Base-by-base conservation (phyloP, 1,284 basidiomycete species). In the Moniliella sp. region DNA sequence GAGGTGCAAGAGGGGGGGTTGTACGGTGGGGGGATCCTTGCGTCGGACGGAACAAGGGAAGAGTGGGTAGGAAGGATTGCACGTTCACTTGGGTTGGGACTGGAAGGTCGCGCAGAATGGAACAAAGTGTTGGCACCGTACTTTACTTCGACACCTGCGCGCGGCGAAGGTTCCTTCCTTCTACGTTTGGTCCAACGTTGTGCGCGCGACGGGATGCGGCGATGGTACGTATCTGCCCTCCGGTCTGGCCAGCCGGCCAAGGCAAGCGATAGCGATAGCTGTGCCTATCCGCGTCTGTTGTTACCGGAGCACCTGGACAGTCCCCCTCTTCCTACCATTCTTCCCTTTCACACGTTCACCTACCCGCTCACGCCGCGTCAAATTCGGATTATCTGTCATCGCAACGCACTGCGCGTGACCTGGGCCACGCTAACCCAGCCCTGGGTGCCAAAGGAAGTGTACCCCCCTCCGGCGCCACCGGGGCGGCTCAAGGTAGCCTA, bases 261-360 rank as follows among this genome's bases (percentile, higher is more conserved):
- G n/a, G n/a, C n/a, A n/a, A n/a, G n/a, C n/a, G n/a, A 25, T n/a
- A 21, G 23, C 16, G 15, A 25, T 10, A 11, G 16, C 15, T 15
- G 31, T 16, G 17, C 11, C 18, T 66, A 66, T 33, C 36, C 42
- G 0, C 50, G 64, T 10, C 47, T 61, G 1, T 34, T 45, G 11
- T 48, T 66, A 3, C 64, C 64, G 10, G 50, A 56, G 23, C 63
- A 53, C 30, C 62, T 67, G 40, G 61, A 62, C 18, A 48, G 60
- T 9, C 67, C 68, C 0, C 36, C 46, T 4, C 58, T 70, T 1
- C 69, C 71, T 1, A 66, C 68, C 7, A 67, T 73, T 18, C 49
- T 74, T n/a, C 72, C 71, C 1, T 73, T 74, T 53, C 45, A 71
- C 66, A 40, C 71, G 61, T 74, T 74, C 53, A 71, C 69, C 4